phyloP scores from a whole-genome alignment of 2,329 filamentous ascomycete genomes.

The Sporothrix sp. region DNA sequence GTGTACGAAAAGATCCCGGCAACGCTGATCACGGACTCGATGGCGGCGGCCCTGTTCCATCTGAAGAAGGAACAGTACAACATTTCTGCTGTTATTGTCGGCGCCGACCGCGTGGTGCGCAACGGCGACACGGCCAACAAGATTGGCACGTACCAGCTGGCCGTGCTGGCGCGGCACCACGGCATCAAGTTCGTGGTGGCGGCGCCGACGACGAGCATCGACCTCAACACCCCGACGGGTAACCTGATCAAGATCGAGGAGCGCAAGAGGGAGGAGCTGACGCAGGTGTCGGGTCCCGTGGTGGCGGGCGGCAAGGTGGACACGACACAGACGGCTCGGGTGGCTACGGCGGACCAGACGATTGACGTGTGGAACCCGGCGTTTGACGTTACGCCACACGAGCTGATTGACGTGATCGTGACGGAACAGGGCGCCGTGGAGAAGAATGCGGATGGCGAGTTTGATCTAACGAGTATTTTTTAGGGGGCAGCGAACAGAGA shows the following conservation, averaged over 20 bases:
- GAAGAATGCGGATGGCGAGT: slow-evolving; percentile 61
- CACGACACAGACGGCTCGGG: slow-evolving; percentile 45
- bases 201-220: slow-evolving; percentile 88
- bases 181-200: slow-evolving; percentile 92
- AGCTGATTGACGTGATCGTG: slow-evolving; percentile 85
- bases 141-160: slow-evolving; percentile 88
- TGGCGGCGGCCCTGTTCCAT: slow-evolving; percentile 78
- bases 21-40: slow-evolving; percentile 89
- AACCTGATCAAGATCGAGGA: slow-evolving; percentile 83
- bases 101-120: slow-evolving; percentile 86
- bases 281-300: slow-evolving; percentile 69
- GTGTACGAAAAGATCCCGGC: slow-evolving; percentile 86
- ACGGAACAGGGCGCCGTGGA: slow-evolving; percentile 84
- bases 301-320: slow-evolving; percentile 57
- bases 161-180: slow-evolving; percentile 81
- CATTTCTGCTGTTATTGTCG: slow-evolving; percentile 82
- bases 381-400: slow-evolving; percentile 87
- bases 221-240: slow-evolving; percentile 69
- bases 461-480: slow-evolving; percentile 40
- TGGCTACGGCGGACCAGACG: slow-evolving; percentile 68
- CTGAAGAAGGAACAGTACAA: slow-evolving; percentile 52
- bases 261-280: slow-evolving; percentile 71
- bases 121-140: slow-evolving; percentile 99
- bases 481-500: background rate
- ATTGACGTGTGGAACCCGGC: slow-evolving; percentile 94